These are phyloP conservation scores for Acmispon strigosus DNA, from an alignment of 306 rosid species.

Conservation along the genomic window DNA sequence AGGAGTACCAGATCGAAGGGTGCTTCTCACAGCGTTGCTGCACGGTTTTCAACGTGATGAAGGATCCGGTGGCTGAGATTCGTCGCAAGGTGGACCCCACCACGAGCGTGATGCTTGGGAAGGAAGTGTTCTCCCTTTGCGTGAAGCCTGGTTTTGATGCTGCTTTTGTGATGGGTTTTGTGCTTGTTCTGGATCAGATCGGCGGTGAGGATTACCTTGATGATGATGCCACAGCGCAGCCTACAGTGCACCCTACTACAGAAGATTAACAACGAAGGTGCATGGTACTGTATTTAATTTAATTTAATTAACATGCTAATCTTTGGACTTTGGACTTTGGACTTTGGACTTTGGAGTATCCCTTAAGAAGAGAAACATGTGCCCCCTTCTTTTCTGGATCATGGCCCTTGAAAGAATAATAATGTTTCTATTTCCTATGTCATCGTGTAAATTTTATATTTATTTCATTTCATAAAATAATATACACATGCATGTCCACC, in stretches of 20 bases:
- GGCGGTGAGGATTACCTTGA: conserved; percentile 30
- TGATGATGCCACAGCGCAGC: conserved; percentile 7
- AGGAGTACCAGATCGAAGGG: conserved; percentile 89
- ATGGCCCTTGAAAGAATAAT: background rate
- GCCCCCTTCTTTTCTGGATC: conserved; percentile 6
- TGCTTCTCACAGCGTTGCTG: conserved; percentile 58
- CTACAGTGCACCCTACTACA: conserved; percentile 40
- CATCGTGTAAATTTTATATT: conserved; percentile 16
- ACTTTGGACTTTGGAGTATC: background rate
- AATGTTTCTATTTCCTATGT: background rate
- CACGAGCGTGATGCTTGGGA: conserved; percentile 69
- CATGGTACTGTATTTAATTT: too few relatives aligned
- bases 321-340: too few relatives aligned
- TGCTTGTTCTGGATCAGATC: conserved; percentile 77
- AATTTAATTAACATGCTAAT: too few relatives aligned
- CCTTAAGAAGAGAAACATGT: conserved; percentile 10
- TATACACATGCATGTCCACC: too few relatives aligned
- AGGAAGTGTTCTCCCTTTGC: conserved; percentile 67
- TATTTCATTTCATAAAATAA: too few relatives aligned
- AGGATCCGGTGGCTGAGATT: conserved; percentile 73
- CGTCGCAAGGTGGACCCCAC: conserved; percentile 83
- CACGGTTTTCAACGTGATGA: conserved; percentile 39
- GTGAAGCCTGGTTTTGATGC: conserved; percentile 74
- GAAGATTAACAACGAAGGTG: conserved; percentile 41
- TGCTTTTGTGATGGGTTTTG: conserved; percentile 84